A percentile compares a stretch with the other conserved stretches of the same genome.
phyloP scores from a whole-genome alignment of 139 green algal genomes.

The Marvania coccoides region DNA sequence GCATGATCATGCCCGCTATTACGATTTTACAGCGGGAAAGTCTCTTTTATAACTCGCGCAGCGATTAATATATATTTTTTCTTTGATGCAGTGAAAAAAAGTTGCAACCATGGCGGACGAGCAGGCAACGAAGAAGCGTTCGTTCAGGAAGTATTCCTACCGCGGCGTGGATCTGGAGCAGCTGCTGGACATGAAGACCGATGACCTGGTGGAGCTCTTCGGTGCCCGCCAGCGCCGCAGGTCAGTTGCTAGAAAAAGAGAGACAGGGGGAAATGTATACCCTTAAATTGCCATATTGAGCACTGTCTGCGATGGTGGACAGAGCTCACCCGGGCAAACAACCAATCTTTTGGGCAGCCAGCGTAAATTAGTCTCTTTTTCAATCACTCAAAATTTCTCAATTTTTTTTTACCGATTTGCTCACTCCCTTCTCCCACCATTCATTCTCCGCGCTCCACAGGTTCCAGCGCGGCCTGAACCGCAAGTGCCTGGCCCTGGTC shows the following conservation, averaged over 20 bases:
- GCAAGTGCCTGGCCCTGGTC: constrained; percentile 91
- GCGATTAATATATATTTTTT: background rate
- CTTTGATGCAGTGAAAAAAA: background rate
- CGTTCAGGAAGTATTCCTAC: constrained; percentile 87
- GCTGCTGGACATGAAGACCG: constrained; percentile 93
- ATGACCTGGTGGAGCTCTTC: constrained; percentile 84
- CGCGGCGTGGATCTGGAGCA: constrained; percentile 96
- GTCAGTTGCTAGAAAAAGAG: constrained; percentile 10
- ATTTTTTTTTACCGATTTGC: background rate
- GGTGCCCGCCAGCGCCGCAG: constrained; percentile 55
- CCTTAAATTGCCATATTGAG: background rate
- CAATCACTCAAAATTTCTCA: background rate
- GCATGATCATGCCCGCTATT: too few relatives aligned
- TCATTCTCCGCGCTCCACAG: constrained; percentile 27
- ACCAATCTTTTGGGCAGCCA: background rate
- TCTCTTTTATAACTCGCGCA: background rate
- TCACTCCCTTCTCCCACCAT: background rate
- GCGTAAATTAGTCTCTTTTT: too few relatives aligned
- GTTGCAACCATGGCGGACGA: constrained; percentile 27
- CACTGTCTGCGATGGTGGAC: background rate
- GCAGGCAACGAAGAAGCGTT: constrained; percentile 47
- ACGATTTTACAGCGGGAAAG: background rate
- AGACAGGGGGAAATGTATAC: background rate
- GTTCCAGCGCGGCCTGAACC: constrained; percentile 94
- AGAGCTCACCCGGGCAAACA: too few relatives aligned